Evolutionary conservation across 208 protist genomes (phyloP).

Genomic region (Vickermania ingenoplastis): DNA sequence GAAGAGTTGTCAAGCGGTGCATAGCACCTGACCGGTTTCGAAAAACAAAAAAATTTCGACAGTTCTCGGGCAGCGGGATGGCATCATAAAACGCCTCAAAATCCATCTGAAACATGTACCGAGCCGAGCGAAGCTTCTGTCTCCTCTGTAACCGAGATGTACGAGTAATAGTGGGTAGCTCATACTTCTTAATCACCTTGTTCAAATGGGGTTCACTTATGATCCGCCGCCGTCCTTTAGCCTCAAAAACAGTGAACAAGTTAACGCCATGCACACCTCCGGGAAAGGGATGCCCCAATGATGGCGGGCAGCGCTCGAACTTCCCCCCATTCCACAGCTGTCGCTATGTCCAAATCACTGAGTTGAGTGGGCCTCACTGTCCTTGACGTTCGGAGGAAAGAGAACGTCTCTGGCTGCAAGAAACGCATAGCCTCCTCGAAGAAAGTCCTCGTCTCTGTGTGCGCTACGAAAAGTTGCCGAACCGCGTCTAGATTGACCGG

Average conservation of each 20-base stretch:
- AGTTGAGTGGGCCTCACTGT: background rate
- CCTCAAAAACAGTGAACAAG: conserved; percentile 1
- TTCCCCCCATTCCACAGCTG: background rate
- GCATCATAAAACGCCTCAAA: conserved; percentile 4
- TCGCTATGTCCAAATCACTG: background rate
- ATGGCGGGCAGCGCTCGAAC: background rate
- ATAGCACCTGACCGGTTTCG: background rate
- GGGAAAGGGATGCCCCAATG: background rate
- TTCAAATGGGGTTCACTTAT: conserved; percentile 3
- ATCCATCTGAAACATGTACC: conserved; percentile 3
- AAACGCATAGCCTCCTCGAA: background rate
- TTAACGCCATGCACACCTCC: background rate
- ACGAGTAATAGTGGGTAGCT: background rate
- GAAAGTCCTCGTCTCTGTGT: background rate
- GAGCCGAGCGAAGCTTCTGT: background rate
- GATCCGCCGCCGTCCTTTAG: background rate
- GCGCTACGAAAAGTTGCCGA: background rate
- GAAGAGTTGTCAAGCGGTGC: conserved; percentile 1
- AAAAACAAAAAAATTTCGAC: conserved; percentile 3
- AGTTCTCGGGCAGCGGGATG: background rate
- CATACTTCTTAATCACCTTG: background rate
- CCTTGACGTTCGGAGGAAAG: background rate
- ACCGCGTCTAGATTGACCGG: background rate
- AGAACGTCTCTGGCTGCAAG: background rate
- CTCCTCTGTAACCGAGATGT: no score